Conservation (phyloP, 306 rosid species). For the Lathyrus tuberosus region DNA sequence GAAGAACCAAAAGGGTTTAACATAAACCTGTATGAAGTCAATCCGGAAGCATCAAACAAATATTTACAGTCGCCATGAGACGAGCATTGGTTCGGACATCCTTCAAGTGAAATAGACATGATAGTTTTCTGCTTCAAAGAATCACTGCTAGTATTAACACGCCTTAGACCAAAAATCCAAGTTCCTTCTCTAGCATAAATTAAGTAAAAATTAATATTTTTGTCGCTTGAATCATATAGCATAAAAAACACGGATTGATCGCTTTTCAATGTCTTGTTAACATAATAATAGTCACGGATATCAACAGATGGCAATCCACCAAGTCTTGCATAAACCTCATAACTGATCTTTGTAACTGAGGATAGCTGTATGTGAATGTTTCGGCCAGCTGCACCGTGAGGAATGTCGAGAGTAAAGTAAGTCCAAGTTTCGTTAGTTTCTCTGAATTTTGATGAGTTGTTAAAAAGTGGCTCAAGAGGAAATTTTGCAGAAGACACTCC, state of each 20-base stretch:
- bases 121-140: slow-evolving; percentile 53
- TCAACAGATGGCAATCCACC: slow-evolving; percentile 88
- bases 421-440: slow-evolving; percentile 65
- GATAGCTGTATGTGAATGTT: slow-evolving; percentile 67
- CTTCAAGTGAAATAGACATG: slow-evolving; percentile 87
- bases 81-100: slow-evolving; percentile 92
- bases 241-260: slow-evolving; percentile 72
- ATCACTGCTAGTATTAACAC: slow-evolving; percentile 44
- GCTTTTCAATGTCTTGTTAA: slow-evolving; percentile 77
- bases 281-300: slow-evolving; percentile 81
- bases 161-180: slow-evolving; percentile 87
- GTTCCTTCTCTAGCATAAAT: slow-evolving; percentile 90
- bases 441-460: slow-evolving; percentile 52
- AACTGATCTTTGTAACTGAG: slow-evolving; percentile 55
- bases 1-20: slow-evolving; percentile 34
- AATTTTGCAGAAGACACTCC: slow-evolving; percentile 62
- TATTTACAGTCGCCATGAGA: slow-evolving; percentile 70
- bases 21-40: slow-evolving; percentile 79
- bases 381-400: slow-evolving; percentile 90
- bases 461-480: slow-evolving; percentile 74
- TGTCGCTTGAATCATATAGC: slow-evolving; percentile 68
- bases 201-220: slow-evolving; percentile 70
- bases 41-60: slow-evolving; percentile 80
- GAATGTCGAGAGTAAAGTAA: slow-evolving; percentile 76
- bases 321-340: slow-evolving; percentile 82